phyloP scores from a whole-genome alignment of 1,139 yeast species.

The Suzukiozyma palmioleophila region DNA sequence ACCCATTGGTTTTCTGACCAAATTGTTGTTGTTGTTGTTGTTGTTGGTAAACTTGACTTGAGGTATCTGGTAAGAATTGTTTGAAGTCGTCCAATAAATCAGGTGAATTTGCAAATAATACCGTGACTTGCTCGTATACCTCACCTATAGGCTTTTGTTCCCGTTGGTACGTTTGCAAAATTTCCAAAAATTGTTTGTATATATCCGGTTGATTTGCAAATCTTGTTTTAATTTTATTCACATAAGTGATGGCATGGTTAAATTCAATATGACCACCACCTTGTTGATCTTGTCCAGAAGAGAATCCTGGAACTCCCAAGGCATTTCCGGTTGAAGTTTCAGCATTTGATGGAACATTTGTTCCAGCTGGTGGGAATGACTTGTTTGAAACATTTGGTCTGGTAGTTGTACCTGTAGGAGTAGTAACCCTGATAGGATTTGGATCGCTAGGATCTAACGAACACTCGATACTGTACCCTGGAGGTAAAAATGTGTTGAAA shows the following conservation, averaged over 20 bases:
- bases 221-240: conserved; percentile 90
- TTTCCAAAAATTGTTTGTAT: conserved; percentile 90
- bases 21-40: conserved; percentile 9
- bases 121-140: conserved; percentile 89
- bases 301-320: neutral
- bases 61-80: conserved; percentile 91
- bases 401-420: conserved; percentile 88
- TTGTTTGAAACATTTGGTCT: conserved; percentile 47
- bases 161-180: conserved; percentile 91
- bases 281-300: conserved; percentile 12
- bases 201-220: conserved; percentile 94
- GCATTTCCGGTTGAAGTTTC: conserved; percentile 14
- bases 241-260: conserved; percentile 94
- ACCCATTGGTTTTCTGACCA: conserved; percentile 15
- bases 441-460: conserved; percentile 87
- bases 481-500: conserved; percentile 93
- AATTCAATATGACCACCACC: conserved; percentile 86
- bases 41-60: conserved; percentile 32
- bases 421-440: conserved; percentile 88
- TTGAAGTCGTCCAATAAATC: conserved; percentile 92
- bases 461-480: conserved; percentile 93
- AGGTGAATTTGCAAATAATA: conserved; percentile 86
- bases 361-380: conserved; percentile 22
- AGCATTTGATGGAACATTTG: conserved; percentile 9
- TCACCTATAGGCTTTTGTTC: conserved; percentile 94